Evolutionary conservation across 371 early-diverging fungal genomes (phyloP).

Genomic region (Nosema bombycis): DNA sequence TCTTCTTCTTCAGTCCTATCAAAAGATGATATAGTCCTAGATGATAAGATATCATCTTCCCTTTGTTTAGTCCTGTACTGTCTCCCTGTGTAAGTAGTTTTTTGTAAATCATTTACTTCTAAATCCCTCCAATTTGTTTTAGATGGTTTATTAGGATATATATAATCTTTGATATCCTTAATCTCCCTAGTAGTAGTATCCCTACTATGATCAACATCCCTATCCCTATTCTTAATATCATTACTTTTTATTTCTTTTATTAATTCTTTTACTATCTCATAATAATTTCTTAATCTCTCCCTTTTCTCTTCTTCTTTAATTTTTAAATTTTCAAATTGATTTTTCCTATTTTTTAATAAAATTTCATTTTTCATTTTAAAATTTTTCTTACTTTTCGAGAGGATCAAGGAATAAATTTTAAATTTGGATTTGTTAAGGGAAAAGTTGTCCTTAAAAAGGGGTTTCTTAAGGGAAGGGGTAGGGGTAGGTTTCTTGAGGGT

Average conservation of each 20-base stretch:
- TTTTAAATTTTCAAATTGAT: background rate
- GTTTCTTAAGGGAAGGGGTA: background rate
- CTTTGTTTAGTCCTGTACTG: background rate
- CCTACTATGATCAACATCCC: background rate
- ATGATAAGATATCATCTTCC: background rate
- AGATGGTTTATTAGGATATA: background rate
- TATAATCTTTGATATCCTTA: background rate
- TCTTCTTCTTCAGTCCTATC: too few species aligned
- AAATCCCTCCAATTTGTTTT: background rate
- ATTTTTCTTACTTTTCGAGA: background rate
- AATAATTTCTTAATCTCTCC: too few species aligned
- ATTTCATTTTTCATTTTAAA: background rate
- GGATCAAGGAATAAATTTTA: conserved; percentile 1
- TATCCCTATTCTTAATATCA: background rate
- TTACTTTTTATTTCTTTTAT: background rate
- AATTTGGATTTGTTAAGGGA: conserved; percentile 1
- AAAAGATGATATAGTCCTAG: too few species aligned
- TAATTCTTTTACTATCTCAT: background rate
- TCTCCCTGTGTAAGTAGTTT: background rate
- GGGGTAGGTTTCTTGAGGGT: background rate
- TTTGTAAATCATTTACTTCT: background rate
- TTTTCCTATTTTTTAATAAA: background rate
- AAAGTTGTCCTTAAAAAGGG: conserved; percentile 7
- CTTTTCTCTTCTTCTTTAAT: background rate
- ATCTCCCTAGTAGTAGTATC: background rate